Evolutionary conservation across 345 rosid genomes (phyloP).

Genomic region (Salix koriyanagi): DNA sequence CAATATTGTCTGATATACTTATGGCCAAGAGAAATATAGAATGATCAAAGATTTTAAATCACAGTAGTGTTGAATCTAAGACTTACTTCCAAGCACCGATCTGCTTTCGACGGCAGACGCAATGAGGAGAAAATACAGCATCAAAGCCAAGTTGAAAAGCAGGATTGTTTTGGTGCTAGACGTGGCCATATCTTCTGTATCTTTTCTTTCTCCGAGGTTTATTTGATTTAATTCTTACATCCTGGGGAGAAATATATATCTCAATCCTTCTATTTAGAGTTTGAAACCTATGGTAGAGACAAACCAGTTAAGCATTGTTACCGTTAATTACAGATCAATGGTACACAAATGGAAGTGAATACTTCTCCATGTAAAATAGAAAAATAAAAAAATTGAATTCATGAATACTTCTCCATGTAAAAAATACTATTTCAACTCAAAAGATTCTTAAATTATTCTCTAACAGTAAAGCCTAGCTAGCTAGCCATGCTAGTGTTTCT

Average conservation of each 20-base stretch:
- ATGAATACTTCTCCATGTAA: too few species aligned
- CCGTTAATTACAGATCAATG: background rate
- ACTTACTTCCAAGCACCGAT: background rate
- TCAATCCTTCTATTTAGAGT: background rate
- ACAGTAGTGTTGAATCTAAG: background rate
- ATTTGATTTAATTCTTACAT: background rate
- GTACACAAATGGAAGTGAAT: background rate
- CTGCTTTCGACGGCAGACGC: constrained; percentile 16
- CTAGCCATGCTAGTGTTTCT: background rate
- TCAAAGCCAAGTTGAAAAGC: background rate
- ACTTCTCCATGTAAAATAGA: background rate
- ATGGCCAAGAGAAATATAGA: background rate
- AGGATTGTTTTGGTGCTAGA: background rate
- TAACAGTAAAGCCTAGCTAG: background rate
- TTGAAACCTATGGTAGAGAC: background rate
- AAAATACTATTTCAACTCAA: too few species aligned
- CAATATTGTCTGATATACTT: background rate
- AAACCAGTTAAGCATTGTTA: background rate
- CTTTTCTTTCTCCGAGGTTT: background rate
- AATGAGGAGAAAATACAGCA: constrained; percentile 19
- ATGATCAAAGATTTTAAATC: background rate
- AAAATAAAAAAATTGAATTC: too few species aligned
- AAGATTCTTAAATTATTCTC: too few species aligned
- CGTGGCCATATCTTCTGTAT: constrained; percentile 4
- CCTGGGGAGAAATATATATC: background rate